Base-by-base conservation (phyloP, 2,329 filamentous ascomycete genomes). In the Cytospora paraplurivora region DNA sequence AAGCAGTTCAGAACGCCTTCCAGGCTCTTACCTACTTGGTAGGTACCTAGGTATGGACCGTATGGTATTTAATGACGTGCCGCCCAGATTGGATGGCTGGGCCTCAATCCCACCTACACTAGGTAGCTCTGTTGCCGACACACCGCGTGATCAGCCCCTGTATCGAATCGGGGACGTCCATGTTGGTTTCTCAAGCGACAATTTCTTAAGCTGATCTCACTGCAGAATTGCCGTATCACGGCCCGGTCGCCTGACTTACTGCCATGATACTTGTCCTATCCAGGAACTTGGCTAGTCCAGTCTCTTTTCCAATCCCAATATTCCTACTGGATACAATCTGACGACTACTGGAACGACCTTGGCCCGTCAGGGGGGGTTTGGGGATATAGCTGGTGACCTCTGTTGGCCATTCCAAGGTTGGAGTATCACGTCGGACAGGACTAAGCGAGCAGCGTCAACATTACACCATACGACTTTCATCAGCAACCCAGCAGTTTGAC, bases 91-190 rank as follows among this genome's bases (percentile, higher is more conserved):
- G 19, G 58, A 41, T 27, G 27, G 51, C 32, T 32, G 32, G 44
- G 19, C 37, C 17, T 35, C 33, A 35, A 21, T 52, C 38, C 21
- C 37, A 27, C 27, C 21, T 47, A 27, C 27, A 27, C 55, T 38
- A 52, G 12, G 54, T 49, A 55, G 58, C 51, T 55, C 58, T 55
- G 6, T 10, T 47, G 19, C 51, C 38, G 51, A 55, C 32, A n/a
- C 21, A 53, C 58, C 58, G 58, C 58, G 58, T 61, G 58, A 61
- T 38, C 58, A 49, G 32, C 35, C 11, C 35, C 49, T 21, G 15
- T 27, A 13, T 17, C 57, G 57, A 53, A 59, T 59, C 41, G 58
- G 34, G 47, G 33, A 19, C 37, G 37, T 47, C 44, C 12, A 52
- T 15, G 27, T 32, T 32, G 17, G 7, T 15, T 33, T 32, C 50